Evolutionary conservation across 1,284 basidiomycete species (phyloP).

Genomic region (Xerocomus tenax): DNA sequence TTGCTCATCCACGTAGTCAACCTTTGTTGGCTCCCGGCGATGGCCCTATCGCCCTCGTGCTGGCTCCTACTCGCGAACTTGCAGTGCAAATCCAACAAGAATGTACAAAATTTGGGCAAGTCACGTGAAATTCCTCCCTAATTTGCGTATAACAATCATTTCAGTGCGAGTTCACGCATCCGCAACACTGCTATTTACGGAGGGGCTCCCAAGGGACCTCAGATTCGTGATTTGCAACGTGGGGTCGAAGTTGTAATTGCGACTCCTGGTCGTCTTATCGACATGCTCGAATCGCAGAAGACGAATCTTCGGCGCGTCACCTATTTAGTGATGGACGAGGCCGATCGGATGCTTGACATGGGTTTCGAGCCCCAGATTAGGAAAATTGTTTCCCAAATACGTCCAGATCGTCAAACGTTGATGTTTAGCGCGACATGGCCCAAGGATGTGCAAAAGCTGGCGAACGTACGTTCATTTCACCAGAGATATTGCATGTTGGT

Average conservation of each 20-base stretch:
- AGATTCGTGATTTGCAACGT: slow-evolving; percentile 94
- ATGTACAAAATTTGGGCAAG: slow-evolving; percentile 92
- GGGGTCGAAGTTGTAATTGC: slow-evolving; percentile 96
- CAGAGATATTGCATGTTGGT: background rate
- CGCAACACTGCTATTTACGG: slow-evolving; percentile 98
- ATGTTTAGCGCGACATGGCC: slow-evolving; percentile 99
- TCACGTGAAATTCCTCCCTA: slow-evolving; percentile 9
- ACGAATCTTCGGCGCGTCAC: slow-evolving; percentile 94
- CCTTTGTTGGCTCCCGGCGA: slow-evolving; percentile 89
- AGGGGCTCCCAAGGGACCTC: slow-evolving; percentile 95
- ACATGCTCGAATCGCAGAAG: slow-evolving; percentile 93
- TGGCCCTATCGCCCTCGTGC: slow-evolving; percentile 92
- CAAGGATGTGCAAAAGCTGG: slow-evolving; percentile 97
- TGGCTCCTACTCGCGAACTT: slow-evolving; percentile 95
- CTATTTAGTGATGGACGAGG: slow-evolving; percentile 98
- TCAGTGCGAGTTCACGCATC: slow-evolving; percentile 84
- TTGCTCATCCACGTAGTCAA: slow-evolving; percentile 48
- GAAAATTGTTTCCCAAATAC: slow-evolving; percentile 94
- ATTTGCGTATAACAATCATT: slow-evolving; percentile 3
- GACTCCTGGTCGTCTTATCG: slow-evolving; percentile 83
- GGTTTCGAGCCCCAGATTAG: slow-evolving; percentile 99
- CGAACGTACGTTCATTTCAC: slow-evolving; percentile 47
- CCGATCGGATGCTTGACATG: slow-evolving; percentile 97
- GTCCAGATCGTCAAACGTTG: slow-evolving; percentile 90
- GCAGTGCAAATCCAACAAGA: slow-evolving; percentile 99